phyloP scores from a whole-genome alignment of 805 yeast species.

The Metschnikowia sp. region DNA sequence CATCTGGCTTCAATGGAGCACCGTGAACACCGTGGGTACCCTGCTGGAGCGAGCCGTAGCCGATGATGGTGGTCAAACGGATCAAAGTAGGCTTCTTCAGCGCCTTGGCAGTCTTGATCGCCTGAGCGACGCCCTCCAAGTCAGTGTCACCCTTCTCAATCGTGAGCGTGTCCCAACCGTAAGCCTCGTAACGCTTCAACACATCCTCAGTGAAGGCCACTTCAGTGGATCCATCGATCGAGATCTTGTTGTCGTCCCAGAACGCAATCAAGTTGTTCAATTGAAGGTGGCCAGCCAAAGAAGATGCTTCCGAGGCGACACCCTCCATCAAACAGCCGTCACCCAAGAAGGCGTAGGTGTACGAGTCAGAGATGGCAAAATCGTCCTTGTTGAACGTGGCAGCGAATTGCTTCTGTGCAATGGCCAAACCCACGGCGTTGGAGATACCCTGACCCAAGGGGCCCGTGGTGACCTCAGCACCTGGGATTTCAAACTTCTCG shows the following conservation, averaged over 20 bases:
- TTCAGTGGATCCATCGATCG: slow-evolving; percentile 91
- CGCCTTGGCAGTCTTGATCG: slow-evolving; percentile 78
- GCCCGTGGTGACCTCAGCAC: slow-evolving; percentile 97
- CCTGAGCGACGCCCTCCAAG: slow-evolving; percentile 63
- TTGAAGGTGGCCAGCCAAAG: slow-evolving; percentile 94
- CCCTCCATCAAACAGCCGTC: slow-evolving; percentile 99
- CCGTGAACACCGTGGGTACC: slow-evolving; percentile 97
- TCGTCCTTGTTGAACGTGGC: slow-evolving; percentile 92
- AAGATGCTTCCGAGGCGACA: slow-evolving; percentile 89
- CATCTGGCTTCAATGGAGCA: slow-evolving; percentile 91
- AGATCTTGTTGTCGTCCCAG: slow-evolving; percentile 95
- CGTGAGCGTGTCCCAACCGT: slow-evolving; percentile 87
- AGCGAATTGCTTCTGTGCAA: slow-evolving; percentile 89
- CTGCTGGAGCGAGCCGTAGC: slow-evolving; percentile 80
- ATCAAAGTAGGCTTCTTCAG: slow-evolving; percentile 87
- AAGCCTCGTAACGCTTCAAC: slow-evolving; percentile 75
- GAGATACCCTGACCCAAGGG: slow-evolving; percentile 98
- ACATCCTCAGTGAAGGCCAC: slow-evolving; percentile 95
- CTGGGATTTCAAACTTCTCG: slow-evolving; percentile 77
- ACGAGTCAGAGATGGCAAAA: slow-evolving; percentile 65
- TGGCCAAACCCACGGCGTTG: slow-evolving; percentile 94
- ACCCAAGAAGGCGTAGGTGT: slow-evolving; percentile 81
- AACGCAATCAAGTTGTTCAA: slow-evolving; percentile 90
- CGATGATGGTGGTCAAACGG: slow-evolving; percentile 86
- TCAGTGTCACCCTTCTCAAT: slow-evolving; percentile 82